Evolutionary conservation across 441 rosid genomes (phyloP).

Genomic region (Adansonia madagascariensis): DNA sequence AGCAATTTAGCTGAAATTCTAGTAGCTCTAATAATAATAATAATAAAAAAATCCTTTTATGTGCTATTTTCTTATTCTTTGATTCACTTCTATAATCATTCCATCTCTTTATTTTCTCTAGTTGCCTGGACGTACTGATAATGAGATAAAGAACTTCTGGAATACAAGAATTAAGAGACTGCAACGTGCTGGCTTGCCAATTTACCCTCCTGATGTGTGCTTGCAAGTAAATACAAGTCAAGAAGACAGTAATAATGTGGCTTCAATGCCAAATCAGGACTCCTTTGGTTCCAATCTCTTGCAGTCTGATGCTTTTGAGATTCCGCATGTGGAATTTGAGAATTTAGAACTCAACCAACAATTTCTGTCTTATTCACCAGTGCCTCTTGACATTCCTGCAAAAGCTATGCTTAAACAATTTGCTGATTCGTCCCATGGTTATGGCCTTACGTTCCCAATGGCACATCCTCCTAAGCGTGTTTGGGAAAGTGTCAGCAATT

Average conservation of each 20-base stretch:
- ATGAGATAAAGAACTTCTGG: constrained; percentile 99
- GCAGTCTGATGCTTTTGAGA: constrained; percentile 56
- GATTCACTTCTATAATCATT: constrained; percentile 8
- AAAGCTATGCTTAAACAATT: constrained; percentile 65
- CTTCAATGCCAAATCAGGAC: constrained; percentile 51
- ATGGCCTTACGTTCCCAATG: constrained; percentile 55
- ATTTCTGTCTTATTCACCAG: constrained; percentile 58
- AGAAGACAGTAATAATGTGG: constrained; percentile 20
- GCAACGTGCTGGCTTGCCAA: constrained; percentile 96
- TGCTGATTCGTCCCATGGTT: constrained; percentile 54
- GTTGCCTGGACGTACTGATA: constrained; percentile 99
- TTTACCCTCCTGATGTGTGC: constrained; percentile 87
- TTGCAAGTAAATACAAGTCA: constrained; percentile 39
- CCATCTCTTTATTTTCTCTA: constrained; percentile 34
- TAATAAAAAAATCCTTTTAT: neutral
- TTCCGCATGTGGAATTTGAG: constrained; percentile 73
- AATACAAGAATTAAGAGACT: constrained; percentile 94
- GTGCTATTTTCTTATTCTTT: constrained; percentile 18
- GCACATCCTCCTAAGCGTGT: constrained; percentile 61
- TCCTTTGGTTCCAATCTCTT: constrained; percentile 46
- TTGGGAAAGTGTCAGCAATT: constrained; percentile 54
- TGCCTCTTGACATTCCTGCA: constrained; percentile 58
- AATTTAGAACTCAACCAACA: constrained; percentile 56
- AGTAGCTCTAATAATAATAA: neutral
- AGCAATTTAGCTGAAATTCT: neutral